A percentile compares a stretch with the other conserved stretches of the same genome.
Evolutionary conservation across 2,329 filamentous ascomycete species (phyloP).

Genomic region (Cercospora sp.): DNA sequence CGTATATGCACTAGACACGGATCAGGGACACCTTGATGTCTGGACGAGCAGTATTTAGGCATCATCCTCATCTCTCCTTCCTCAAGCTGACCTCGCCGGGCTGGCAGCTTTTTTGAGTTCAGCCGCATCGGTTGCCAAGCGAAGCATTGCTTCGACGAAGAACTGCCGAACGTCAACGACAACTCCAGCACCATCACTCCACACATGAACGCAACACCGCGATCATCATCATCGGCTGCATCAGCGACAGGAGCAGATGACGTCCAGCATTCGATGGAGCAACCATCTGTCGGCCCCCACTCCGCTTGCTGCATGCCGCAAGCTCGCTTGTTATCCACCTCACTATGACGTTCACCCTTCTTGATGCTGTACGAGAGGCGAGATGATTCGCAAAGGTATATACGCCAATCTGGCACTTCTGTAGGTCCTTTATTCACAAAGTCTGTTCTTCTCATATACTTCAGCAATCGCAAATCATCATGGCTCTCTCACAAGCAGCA

Average conservation of each 20-base stretch:
- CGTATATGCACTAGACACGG: background rate
- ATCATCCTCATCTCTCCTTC: too few species aligned
- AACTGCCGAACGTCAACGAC: background rate
- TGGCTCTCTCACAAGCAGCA: conserved; percentile 64
- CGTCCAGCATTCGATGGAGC: background rate
- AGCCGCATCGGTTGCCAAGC: background rate
- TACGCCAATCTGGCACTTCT: background rate
- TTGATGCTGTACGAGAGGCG: background rate
- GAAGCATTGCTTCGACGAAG: background rate
- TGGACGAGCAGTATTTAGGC: background rate
- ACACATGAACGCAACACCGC: background rate
- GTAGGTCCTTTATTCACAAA: background rate
- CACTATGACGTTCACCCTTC: conserved; percentile 9
- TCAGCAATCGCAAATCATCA: conserved; percentile 21
- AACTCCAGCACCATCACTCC: background rate
- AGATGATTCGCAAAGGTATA: background rate
- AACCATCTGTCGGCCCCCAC: background rate
- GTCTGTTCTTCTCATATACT: background rate
- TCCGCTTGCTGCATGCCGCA: background rate
- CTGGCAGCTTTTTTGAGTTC: background rate
- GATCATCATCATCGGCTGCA: background rate
- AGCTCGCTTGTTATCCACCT: conserved; percentile 12
- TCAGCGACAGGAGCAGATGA: conserved; percentile 1
- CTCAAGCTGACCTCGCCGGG: too few species aligned
- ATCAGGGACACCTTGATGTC: background rate